Conservation (phyloP, 2,329 filamentous ascomycete species). For the Amauroascus verrucosus region DNA sequence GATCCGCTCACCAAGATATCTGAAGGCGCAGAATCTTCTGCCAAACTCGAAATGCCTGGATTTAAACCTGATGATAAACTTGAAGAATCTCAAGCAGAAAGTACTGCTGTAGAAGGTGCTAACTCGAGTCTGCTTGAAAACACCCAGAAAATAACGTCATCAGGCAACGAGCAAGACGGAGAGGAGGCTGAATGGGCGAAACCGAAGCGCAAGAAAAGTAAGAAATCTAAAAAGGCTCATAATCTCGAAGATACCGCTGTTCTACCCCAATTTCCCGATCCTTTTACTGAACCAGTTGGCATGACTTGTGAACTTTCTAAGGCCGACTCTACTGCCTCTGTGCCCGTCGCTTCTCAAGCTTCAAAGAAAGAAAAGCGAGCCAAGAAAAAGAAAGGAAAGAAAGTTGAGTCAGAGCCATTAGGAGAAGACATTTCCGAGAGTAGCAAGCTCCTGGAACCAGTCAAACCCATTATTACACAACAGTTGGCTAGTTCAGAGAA, state of each 20-base stretch:
- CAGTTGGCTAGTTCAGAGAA: background rate
- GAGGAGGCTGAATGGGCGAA: background rate
- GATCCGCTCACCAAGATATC: background rate
- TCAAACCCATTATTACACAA: background rate
- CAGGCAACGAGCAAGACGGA: background rate
- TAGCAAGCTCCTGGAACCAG: background rate
- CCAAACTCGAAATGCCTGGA: background rate
- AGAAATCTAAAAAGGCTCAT: background rate
- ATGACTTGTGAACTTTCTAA: background rate
- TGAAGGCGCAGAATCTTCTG: background rate
- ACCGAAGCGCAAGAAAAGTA: background rate
- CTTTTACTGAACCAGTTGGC: background rate
- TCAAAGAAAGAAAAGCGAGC: constrained; percentile 8
- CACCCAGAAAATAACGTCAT: background rate
- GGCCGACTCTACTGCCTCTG: background rate
- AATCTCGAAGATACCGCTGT: background rate
- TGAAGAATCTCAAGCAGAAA: background rate
- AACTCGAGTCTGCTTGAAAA: background rate
- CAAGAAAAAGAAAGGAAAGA: constrained; percentile 13
- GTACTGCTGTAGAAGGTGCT: background rate
- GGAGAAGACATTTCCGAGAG: background rate
- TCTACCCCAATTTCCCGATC: background rate
- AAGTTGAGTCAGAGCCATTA: background rate
- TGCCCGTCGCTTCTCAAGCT: background rate
- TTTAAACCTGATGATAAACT: background rate